Evolutionary conservation across 768 basidiomycete species (phyloP), one percentile per base, ranked within the genome.

Genomic region (Calocybe gangraenosa): DNA sequence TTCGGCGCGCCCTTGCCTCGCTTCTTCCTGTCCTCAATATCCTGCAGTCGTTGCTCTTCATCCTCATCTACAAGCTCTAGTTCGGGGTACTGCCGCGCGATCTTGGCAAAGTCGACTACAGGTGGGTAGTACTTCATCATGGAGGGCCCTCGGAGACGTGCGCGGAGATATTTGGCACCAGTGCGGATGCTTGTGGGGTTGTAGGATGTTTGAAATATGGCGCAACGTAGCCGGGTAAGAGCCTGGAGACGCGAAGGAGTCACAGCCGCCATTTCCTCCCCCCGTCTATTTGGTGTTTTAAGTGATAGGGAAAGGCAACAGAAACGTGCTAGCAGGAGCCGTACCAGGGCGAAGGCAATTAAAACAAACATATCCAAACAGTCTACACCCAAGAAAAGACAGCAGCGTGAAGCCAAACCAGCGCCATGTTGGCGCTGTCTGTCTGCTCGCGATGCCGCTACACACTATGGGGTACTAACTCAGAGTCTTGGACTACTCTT

Each of bases 141-240:
- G 20, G 90, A 76, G 0, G 92, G 92, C 0, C 94, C 95, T 0
- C 84, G 80, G 28, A 97, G 78, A 14, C 86, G 75, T 11, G 78
- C 73, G 15, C 86, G 82, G 37, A 97, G 81, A 68, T 95, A 92
- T 68, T 97, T 97, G 20, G 92, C 86, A 14, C 95, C 95, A 0
- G 88, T 93, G 14, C 94, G 83, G 11, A 80, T 61, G 20, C 78
- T 78, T 2, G 75, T 75, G 0, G 94, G 94, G 65, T 97, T 97
- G 67, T 87, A 92, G 3, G 85, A 72, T 7, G 91, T 95, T 58
- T 92, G 80, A 59, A 97, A 95, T 42, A 97, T 78, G 33, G 72
- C 60, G 60, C 81, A 84, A 35, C 83, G 84, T 4, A 87, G 69
- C 39, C 77, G 74, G 1, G 65, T 75, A 50, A 92, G 70, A n/a